These are phyloP conservation scores for Exophiala dermatitidis DNA, from an alignment of 2,329 filamentous ascomycete species.

Conservation along the genomic window DNA sequence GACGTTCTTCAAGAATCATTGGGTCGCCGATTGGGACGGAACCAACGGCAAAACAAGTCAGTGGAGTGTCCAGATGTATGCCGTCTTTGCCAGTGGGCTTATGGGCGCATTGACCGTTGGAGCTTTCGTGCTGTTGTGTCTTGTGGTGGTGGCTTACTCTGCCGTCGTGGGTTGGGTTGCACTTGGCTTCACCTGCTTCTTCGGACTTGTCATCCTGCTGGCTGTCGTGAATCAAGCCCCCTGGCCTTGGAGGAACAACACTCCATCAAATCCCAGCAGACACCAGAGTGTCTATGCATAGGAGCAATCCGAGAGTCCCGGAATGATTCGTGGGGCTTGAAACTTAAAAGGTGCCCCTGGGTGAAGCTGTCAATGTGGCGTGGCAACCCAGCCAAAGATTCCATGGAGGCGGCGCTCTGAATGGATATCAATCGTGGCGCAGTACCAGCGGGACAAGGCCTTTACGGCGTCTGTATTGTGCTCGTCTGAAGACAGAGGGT, in stretches of 20 bases:
- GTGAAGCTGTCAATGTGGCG: too few relatives aligned
- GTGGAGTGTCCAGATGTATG: constrained; percentile 25
- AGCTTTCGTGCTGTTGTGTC: constrained; percentile 25
- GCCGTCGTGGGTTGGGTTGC: constrained; percentile 26
- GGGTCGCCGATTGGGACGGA: constrained; percentile 27
- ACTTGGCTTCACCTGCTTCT: constrained; percentile 24
- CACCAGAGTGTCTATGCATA: constrained; percentile 6
- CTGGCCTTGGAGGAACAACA: constrained; percentile 23
- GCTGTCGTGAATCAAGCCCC: constrained; percentile 22
- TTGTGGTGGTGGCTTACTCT: constrained; percentile 27
- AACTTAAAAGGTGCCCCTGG: too few relatives aligned
- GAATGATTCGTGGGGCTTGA: too few relatives aligned
- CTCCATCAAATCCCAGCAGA: constrained; percentile 5
- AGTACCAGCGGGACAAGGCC: too few relatives aligned
- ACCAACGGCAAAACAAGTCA: constrained; percentile 21
- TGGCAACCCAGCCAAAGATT: too few relatives aligned
- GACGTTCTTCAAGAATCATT: constrained; percentile 27
- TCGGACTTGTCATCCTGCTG: constrained; percentile 23
- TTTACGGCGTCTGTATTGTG: too few relatives aligned
- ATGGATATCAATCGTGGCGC: too few relatives aligned
- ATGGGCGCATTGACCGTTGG: constrained; percentile 23
- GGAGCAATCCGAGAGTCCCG: not conserved
- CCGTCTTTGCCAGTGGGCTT: constrained; percentile 20
- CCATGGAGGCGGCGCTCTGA: too few relatives aligned
- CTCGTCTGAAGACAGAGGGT: too few relatives aligned